Base-by-base conservation (phyloP, 768 basidiomycete species). In the Leucocoprinus sp. region DNA sequence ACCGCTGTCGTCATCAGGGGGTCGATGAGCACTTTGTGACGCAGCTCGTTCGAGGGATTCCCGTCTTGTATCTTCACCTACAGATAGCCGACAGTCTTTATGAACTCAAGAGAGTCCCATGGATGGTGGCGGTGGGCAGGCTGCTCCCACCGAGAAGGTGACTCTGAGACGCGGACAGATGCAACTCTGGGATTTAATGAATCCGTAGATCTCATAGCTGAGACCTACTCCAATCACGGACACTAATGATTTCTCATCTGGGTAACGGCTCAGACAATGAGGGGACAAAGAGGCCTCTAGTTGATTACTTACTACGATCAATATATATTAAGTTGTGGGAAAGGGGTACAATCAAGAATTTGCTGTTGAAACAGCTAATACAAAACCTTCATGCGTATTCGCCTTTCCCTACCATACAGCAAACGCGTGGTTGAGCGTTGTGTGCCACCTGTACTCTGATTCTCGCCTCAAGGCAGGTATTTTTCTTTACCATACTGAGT, bases 1-100 rank as follows among this genome's bases (percentile, higher is more conserved):
- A 68, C 70, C 19, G 77, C 76, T 15, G 78, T 72, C 57, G 68
- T 75, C 42, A 63, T 67, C 49, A 67, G 65, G 11, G 52, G 57
- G 8, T 69, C 67, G 5, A 61, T 77, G 4, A 63, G 60, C 8
- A 62, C 56, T 69, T 23, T 68, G 66, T 66, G 66, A 66, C 48
- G 63, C 58, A 8, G 65, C 65, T 11, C 66, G 67, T 66, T 27
- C 21, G 52, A 12, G 15, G 21, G 39, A 19, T 33, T 3, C 9
- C 24, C 2, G 8, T 33, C n/a, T 17, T 29, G 17, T 37, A 8
- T 21, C 21, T 33, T 12, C 29, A 9, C 11, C 26, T 12, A 27
- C 19, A 3, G 14, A 5, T 8, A 67, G 66, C 56, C 7, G 74
- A 74, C 49, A 61, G 57, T 21, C 60, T 70, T 27, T 74, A 56